Evolutionary conservation across 257 asterid species (phyloP), one percentile per base, ranked within the genome.

Genomic region (Perilla frutescens): DNA sequence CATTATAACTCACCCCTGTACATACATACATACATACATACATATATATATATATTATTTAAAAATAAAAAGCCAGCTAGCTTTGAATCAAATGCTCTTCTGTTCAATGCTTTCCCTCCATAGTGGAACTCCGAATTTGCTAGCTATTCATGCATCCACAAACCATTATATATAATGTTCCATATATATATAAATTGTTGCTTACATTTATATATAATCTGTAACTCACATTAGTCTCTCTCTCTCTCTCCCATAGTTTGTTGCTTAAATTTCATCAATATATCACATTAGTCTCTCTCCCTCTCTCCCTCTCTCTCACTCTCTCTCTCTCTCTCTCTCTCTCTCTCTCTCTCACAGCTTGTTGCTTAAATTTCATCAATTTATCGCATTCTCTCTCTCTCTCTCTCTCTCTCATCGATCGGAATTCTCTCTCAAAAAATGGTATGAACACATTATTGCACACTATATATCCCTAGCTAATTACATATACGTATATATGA

Each of bases 1-100:
- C 26, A 20, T 20, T 20, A 20, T 20, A 20, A 20, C 26, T 20
- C 26, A 20, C 26, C 26, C 26, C 26, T n/a, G n/a, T n/a, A 20
- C 1, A 20, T 20, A 20, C 26, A 20, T 20, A 20, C n/a, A n/a
- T n/a, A n/a, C n/a, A n/a, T 20, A 20, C 26, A 20, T 20, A 20
- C 1, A 20, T 1, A 20, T 20, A 20, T 20, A 20, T 1, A 20
- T 20, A 20, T 20, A 20, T 20, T 20, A 20, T 20, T 20, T 20
- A 20, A 20, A 20, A 20, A 20, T 20, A 0, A 20, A 20, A 20
- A 20, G 26, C 26, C 26, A 61, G 76, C 29, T 20, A 78, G 41
- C 67, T 72, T 70, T 26, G 95, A 82, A 91, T 85, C 94, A 72
- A 72, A 85, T 89, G 82, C 93, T 81, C 69, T 80, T 74, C 51